phyloP scores from a whole-genome alignment of 2,329 filamentous ascomycete genomes.

The Calonectria fujianensis region DNA sequence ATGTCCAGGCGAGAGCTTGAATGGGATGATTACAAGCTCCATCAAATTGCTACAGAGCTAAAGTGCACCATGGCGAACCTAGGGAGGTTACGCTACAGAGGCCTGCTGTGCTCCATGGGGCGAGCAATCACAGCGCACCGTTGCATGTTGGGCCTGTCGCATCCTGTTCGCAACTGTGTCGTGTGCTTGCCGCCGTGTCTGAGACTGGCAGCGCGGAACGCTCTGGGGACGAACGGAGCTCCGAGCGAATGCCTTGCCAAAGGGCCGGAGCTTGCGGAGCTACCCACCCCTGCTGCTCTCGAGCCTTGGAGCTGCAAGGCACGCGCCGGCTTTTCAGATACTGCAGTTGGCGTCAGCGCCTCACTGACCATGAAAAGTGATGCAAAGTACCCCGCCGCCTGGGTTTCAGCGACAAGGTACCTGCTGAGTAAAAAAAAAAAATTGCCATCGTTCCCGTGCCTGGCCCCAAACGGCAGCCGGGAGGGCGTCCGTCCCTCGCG shows the following conservation, averaged over 20 bases:
- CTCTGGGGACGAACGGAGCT: conserved; percentile 27
- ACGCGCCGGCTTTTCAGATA: conserved; percentile 30
- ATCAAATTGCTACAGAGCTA: neutral
- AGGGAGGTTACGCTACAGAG: neutral
- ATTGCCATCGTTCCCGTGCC: conserved; percentile 19
- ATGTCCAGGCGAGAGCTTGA: neutral
- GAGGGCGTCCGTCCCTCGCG: conserved; percentile 36
- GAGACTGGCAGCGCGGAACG: conserved; percentile 10
- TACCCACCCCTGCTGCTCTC: neutral
- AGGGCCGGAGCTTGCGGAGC: conserved; percentile 26
- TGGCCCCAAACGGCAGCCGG: conserved; percentile 40
- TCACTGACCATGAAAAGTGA: neutral
- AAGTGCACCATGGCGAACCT: neutral
- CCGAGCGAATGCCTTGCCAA: conserved; percentile 14
- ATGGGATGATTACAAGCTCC: neutral
- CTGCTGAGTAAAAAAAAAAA: conserved; percentile 22
- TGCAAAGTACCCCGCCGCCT: conserved; percentile 8
- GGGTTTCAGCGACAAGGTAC: conserved; percentile 30
- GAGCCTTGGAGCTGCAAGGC: conserved; percentile 33
- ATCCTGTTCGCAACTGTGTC: neutral
- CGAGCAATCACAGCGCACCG: neutral
- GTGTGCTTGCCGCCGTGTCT: conserved; percentile 15
- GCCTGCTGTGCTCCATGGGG: neutral
- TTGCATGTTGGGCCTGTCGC: neutral
- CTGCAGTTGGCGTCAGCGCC: conserved; percentile 15